Base-by-base conservation (phyloP, 306 rosid genomes). In the Macrotyloma uniflorum region DNA sequence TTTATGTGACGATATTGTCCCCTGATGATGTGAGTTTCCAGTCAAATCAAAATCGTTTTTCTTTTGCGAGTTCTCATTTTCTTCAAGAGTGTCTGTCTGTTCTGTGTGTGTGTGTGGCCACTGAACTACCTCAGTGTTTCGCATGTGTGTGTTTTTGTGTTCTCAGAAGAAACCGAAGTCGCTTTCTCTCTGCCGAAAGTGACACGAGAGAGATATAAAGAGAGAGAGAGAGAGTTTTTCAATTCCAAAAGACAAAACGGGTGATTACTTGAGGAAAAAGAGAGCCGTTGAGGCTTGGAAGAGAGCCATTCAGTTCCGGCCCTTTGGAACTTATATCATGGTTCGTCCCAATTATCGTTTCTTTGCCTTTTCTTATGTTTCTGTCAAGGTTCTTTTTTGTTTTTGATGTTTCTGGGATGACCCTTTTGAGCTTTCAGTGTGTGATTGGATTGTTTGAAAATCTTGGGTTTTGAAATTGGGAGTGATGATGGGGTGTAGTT, bases 271-370 rank as follows among this genome's bases (percentile, higher is more conserved):
- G 42, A 82, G 61, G 32, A 85, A 85, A 57, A 82, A 58, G 77
- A 85, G 79, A 78, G 86, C 84, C 84, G 55, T 78, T 30, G 77
- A 78, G 84, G 79, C 88, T 59, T 16, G 83, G 76, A 80, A 86
- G 79, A 77, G 20, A 43, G 11, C 68, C 6, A 40, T 16, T 22
- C 83, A 79, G 67, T 68, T 79, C 78, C 69, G 73, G 59, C 76
- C 67, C 67, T 40, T 66, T 50, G 70, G 43, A 70, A 70, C 66
- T 70, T 78, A n/a, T 43, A 54, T 67, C 85, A 83, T 80, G 89
- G 89, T 86, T 83, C 38, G 85, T 80, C 20, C 45, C 59, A 5
- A 32, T 71, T 26, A 2, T n/a, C 20, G 6, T 73, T 59, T 61
- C 70, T 43, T 22, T 20, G 20, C 5, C 8, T 12, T 73, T 70